These are phyloP conservation scores for Ceratocystis lukuohia DNA, from an alignment of 2,329 filamentous ascomycete genomes.

Conservation along the genomic window DNA sequence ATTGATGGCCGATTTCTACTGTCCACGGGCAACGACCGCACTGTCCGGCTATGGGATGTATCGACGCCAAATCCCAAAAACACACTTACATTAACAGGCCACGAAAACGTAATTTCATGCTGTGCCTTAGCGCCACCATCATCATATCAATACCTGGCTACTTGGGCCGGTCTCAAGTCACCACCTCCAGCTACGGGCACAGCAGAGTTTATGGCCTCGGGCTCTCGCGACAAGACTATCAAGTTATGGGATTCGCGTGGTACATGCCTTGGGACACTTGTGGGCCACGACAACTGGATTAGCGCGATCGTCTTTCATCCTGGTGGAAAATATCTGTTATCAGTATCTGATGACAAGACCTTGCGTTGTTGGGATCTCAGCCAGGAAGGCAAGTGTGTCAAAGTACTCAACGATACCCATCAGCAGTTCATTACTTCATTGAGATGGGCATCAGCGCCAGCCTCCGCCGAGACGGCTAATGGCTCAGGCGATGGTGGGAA, in stretches of 20 bases:
- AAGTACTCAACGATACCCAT: constrained; percentile 63
- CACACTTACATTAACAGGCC: constrained; percentile 68
- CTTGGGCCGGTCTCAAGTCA: constrained; percentile 71
- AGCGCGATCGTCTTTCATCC: constrained; percentile 78
- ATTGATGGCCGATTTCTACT: constrained; percentile 71
- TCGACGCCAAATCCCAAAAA: constrained; percentile 51
- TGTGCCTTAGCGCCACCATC: constrained; percentile 72
- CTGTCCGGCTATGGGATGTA: constrained; percentile 74
- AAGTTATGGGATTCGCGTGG: constrained; percentile 79
- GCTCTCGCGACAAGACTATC: constrained; percentile 80
- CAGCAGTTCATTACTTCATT: constrained; percentile 76
- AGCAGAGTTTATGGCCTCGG: constrained; percentile 82
- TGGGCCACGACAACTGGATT: constrained; percentile 92
- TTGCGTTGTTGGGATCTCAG: constrained; percentile 85
- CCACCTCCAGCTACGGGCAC: constrained; percentile 58
- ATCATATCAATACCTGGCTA: constrained; percentile 62
- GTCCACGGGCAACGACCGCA: constrained; percentile 71
- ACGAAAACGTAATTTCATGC: constrained; percentile 78
- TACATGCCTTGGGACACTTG: constrained; percentile 67
- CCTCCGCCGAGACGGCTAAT: constrained; percentile 31
- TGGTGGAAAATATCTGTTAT: constrained; percentile 78
- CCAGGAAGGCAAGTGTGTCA: constrained; percentile 83
- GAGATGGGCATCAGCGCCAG: constrained; percentile 60
- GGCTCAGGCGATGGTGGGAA: constrained; percentile 33
- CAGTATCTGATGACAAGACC: constrained; percentile 79